phyloP scores from a whole-genome alignment of 805 yeast genomes.

The Candida parachauliodes region DNA sequence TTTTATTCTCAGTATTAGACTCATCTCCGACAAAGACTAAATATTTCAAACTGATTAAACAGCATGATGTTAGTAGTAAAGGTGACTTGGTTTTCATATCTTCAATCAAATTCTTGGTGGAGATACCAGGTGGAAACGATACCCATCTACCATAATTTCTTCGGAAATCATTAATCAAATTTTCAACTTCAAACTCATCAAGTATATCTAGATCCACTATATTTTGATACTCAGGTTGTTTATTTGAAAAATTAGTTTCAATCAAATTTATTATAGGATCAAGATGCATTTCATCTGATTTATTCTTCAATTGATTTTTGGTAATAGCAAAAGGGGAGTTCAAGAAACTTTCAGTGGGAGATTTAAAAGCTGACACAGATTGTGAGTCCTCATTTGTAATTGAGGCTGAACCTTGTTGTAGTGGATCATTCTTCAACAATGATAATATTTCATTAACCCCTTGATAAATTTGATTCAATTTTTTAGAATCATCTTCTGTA shows the following conservation, averaged over 20 bases:
- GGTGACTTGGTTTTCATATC: slow-evolving; percentile 52
- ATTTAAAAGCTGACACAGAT: slow-evolving; percentile 1
- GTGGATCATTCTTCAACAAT: slow-evolving; percentile 20
- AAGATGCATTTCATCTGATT: neutral
- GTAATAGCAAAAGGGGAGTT: slow-evolving; percentile 45
- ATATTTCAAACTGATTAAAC: slow-evolving; percentile 59
- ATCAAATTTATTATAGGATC: neutral
- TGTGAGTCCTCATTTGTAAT: slow-evolving; percentile 2
- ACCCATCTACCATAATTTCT: slow-evolving; percentile 77
- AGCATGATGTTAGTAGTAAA: slow-evolving; percentile 61
- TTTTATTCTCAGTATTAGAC: slow-evolving; percentile 19
- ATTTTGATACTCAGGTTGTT: neutral
- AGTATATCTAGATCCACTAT: slow-evolving; percentile 38
- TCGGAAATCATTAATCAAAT: slow-evolving; percentile 54
- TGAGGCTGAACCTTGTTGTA: slow-evolving; percentile 12
- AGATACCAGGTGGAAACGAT: slow-evolving; percentile 54
- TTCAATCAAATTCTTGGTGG: slow-evolving; percentile 47
- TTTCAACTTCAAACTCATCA: slow-evolving; percentile 43
- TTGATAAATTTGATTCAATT: slow-evolving; percentile 24
- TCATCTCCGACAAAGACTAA: slow-evolving; percentile 23
- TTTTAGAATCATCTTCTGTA: neutral
- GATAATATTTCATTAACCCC: slow-evolving; percentile 34
- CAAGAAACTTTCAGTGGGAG: slow-evolving; percentile 20
- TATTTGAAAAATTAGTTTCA: neutral
- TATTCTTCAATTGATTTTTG: slow-evolving; percentile 21